Base-by-base conservation (phyloP, 306 rosid species). In the Rubus parviflorus region DNA sequence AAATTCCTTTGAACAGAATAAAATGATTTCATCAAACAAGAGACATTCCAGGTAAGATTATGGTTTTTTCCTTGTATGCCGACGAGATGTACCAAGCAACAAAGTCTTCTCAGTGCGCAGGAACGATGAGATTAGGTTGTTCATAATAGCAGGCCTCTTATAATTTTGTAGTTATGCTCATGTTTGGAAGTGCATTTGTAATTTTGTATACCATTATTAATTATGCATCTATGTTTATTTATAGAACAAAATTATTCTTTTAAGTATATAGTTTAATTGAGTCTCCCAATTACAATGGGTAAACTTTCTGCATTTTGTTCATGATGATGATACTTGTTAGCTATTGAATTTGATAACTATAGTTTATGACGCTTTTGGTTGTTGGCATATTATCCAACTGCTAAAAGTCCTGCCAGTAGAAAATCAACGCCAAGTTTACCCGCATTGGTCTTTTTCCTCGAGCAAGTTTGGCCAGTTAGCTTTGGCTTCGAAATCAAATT, bases 1-100 rank as follows among this genome's bases (percentile, higher is more conserved):
- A 88, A 79, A 83, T 91, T 75, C 83, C 93, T 75, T 76, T 91
- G 83, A 89, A 83, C 85, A 87, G 92, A 89, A 85, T 89, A 49
- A 85, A 75, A 72, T 89, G 79, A 66, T 49, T 57, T 79, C 70
- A 60, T 68, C 77, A 64, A 42, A 60, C 22, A 16, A 9, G 37
- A 23, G 40, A 23, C 63, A 48, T 74, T 70, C 64, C 75, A 38
- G 72, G 56, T 16, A 8, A 56, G 35, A 30, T 22, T 57, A 25
- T 49, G 54, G 22, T 17, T 74, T 69, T 35, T 35, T 43, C 35
- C 49, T 12, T 20, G 8, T 43, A 3, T 43, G 72, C 73, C 57
- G 46, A 22, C 57, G 46, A 22, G 13, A 69, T 69, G 57, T 52
- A 37, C n/a, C 17, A 35, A 51, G 35, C 75, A n/a, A 48, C 45